phyloP scores from a whole-genome alignment of 345 rosid species.

The Anastatica hierochuntica region DNA sequence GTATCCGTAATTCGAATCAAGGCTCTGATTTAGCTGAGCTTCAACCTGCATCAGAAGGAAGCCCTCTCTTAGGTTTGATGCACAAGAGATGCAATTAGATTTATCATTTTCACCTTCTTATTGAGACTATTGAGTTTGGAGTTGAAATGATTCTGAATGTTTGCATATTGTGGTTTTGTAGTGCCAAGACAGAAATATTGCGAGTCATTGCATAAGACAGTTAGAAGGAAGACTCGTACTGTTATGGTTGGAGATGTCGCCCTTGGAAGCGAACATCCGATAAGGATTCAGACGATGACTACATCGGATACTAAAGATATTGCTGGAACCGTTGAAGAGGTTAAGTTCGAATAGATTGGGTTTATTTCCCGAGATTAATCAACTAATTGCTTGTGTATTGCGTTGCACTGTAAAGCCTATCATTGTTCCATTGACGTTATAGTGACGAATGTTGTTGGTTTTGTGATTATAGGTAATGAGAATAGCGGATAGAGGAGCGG shows the following conservation, averaged over 20 bases:
- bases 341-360: too few relatives aligned
- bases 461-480: conserved; percentile 63
- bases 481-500: conserved; percentile 89
- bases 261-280: conserved; percentile 90
- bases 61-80: conserved; percentile 67
- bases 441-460: conserved; percentile 4
- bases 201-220: conserved; percentile 76
- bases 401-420: not conserved
- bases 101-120: not conserved
- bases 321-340: conserved; percentile 93
- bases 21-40: conserved; percentile 60
- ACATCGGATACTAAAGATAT: conserved; percentile 83
- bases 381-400: not conserved
- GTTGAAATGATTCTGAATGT: not conserved
- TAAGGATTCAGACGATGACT: conserved; percentile 95
- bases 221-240: conserved; percentile 81
- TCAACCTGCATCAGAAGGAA: conserved; percentile 77
- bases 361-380: not conserved
- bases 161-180: conserved; percentile 16
- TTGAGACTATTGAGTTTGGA: too few relatives aligned
- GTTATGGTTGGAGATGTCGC: conserved; percentile 94
- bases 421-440: not conserved
- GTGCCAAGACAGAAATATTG: conserved; percentile 96
- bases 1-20: conserved; percentile 55
- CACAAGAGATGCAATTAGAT: not conserved